A percentile compares a stretch with the other conserved stretches of the same genome.
phyloP scores from a whole-genome alignment of 116 monocot genomes.

The Cymodocea nodosa region DNA sequence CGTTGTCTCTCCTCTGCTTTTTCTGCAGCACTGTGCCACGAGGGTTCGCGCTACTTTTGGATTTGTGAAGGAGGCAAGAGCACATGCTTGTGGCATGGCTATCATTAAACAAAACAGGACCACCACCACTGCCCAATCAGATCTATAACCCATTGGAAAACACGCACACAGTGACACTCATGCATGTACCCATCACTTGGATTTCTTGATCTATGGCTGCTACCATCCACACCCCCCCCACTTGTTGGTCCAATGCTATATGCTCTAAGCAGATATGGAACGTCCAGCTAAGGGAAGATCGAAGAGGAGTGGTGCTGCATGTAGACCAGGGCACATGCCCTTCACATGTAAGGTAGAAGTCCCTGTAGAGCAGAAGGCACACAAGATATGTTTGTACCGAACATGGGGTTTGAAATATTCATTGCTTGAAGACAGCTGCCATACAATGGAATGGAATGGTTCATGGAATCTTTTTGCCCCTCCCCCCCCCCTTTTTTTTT shows the following conservation, averaged over 20 bases:
- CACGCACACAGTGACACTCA: too few relatives aligned
- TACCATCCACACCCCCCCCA: neutral
- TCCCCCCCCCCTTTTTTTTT: too few relatives aligned
- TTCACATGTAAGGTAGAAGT: slow-evolving; percentile 2
- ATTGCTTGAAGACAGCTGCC: too few relatives aligned
- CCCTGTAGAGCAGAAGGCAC: neutral
- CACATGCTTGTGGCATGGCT: slow-evolving; percentile 10
- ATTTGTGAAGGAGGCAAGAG: slow-evolving; percentile 6
- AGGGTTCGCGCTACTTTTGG: neutral
- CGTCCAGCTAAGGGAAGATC: neutral
- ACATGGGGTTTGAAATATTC: too few relatives aligned
- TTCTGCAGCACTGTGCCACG: neutral
- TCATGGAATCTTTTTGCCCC: too few relatives aligned
- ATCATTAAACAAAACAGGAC: slow-evolving; percentile 5
- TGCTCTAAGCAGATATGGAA: neutral
- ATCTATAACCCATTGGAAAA: neutral
- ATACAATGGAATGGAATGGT: too few relatives aligned
- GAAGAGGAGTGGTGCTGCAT: neutral
- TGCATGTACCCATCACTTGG: neutral
- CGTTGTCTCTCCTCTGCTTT: neutral
- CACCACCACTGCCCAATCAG: slow-evolving; percentile 7
- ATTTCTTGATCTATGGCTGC: neutral
- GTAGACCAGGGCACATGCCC: slow-evolving; percentile 2
- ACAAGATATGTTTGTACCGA: too few relatives aligned
- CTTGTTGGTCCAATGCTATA: neutral